Conservation (phyloP, 805 yeast genomes). For the Cyberlindnera subsufficiens region DNA sequence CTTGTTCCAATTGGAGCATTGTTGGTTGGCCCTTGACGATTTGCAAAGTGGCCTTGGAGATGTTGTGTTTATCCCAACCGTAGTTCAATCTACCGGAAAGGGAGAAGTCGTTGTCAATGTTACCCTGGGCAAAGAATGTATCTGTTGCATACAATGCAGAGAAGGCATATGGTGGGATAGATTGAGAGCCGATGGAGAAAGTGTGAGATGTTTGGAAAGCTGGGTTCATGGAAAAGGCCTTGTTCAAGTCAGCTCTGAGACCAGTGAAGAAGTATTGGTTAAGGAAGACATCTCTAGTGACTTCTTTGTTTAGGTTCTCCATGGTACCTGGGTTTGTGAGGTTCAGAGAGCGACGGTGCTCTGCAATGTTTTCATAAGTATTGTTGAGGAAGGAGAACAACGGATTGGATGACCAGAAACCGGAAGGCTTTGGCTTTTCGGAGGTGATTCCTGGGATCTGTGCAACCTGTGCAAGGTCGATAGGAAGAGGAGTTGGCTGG, state of each 20-base stretch:
- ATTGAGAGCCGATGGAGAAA: constrained; percentile 79
- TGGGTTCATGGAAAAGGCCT: constrained; percentile 86
- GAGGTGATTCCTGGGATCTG: constrained; percentile 55
- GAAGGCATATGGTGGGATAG: constrained; percentile 86
- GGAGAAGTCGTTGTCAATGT: constrained; percentile 79
- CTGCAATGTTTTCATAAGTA: constrained; percentile 62
- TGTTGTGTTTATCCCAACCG: constrained; percentile 76
- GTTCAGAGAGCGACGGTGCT: constrained; percentile 77
- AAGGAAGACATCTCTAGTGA: constrained; percentile 85
- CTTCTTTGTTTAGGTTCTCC: constrained; percentile 92
- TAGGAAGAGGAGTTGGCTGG: constrained; percentile 38
- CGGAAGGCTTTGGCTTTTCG: constrained; percentile 44
- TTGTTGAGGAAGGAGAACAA: constrained; percentile 73
- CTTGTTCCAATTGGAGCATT: constrained; percentile 95
- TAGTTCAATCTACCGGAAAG: constrained; percentile 86
- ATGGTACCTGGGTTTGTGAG: constrained; percentile 90
- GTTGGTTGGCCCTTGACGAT: constrained; percentile 84
- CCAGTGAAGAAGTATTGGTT: constrained; percentile 91
- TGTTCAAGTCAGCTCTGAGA: constrained; percentile 91
- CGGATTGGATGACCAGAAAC: constrained; percentile 80
- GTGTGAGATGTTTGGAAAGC: constrained; percentile 96
- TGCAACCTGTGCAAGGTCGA: constrained; percentile 58
- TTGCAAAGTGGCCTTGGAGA: constrained; percentile 84
- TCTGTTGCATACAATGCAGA: constrained; percentile 87
- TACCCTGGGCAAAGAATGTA: constrained; percentile 82